These are phyloP conservation scores for Porodaedalea pini DNA, from an alignment of 1,284 basidiomycete genomes.

Conservation along the genomic window DNA sequence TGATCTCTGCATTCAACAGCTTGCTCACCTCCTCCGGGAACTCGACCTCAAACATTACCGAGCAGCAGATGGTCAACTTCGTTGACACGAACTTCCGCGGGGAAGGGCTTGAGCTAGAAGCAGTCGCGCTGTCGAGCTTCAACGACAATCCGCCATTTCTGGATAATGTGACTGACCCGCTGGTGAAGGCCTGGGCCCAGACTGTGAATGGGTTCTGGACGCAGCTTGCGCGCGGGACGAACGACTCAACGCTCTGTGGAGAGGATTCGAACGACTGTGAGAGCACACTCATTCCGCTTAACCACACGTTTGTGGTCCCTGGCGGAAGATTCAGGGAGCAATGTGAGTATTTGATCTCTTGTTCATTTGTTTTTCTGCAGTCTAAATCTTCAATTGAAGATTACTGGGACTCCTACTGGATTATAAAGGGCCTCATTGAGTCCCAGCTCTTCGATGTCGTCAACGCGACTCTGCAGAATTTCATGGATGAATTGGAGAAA, in stretches of 20 bases:
- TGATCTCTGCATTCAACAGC: constrained; percentile 59
- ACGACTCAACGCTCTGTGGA: constrained; percentile 62
- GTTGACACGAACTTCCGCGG: constrained; percentile 76
- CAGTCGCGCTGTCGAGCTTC: constrained; percentile 61
- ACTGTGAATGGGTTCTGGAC: constrained; percentile 83
- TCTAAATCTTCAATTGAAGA: constrained; percentile 36
- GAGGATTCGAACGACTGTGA: constrained; percentile 58
- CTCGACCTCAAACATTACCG: constrained; percentile 41
- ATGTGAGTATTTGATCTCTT: constrained; percentile 41
- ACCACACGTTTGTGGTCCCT: constrained; percentile 87
- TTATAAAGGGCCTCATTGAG: constrained; percentile 77
- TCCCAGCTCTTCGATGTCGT: constrained; percentile 73
- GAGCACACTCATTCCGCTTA: constrained; percentile 83
- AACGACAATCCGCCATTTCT: constrained; percentile 65
- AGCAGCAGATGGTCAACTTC: constrained; percentile 63
- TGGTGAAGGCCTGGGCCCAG: constrained; percentile 70
- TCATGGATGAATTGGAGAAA: constrained; percentile 84
- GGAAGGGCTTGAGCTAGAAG: constrained; percentile 81
- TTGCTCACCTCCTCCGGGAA: constrained; percentile 19
- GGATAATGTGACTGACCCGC: constrained; percentile 64
- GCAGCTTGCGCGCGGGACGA: constrained; percentile 73
- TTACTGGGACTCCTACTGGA: constrained; percentile 89
- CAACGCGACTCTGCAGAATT: constrained; percentile 80
- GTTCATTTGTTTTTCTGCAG: constrained; percentile 6
- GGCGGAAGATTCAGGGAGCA: constrained; percentile 73